A percentile compares a stretch with the other conserved stretches of the same genome.
These are phyloP conservation scores for Fusarium gaditjirri DNA, from an alignment of 2,329 filamentous ascomycete genomes.

Conservation along the genomic window DNA sequence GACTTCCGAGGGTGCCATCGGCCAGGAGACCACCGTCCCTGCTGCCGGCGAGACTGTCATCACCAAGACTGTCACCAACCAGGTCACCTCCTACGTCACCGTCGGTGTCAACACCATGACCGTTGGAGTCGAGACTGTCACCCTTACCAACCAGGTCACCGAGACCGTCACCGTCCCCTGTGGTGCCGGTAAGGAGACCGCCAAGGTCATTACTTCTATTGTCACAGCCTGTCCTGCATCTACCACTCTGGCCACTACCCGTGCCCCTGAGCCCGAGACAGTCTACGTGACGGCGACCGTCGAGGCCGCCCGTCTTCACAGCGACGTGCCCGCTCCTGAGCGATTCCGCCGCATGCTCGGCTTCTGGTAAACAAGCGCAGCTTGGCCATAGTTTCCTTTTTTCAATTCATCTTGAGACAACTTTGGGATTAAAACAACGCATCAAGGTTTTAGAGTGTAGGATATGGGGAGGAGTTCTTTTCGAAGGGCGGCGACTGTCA, in stretches of 20 bases:
- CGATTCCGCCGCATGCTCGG: slow-evolving; percentile 38
- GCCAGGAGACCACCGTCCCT: slow-evolving; percentile 11
- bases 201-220: slow-evolving; percentile 32
- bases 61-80: slow-evolving; percentile 33
- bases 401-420: slow-evolving; percentile 10
- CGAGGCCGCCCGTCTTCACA: slow-evolving; percentile 21
- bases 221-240: slow-evolving; percentile 30
- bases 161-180: slow-evolving; percentile 24
- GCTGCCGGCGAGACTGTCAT: slow-evolving; percentile 25
- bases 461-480: slow-evolving; percentile 8
- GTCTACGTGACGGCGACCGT: slow-evolving; percentile 42
- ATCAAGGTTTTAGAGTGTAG: slow-evolving; percentile 5
- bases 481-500: background rate
- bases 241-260: slow-evolving; percentile 40
- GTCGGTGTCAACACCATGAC: slow-evolving; percentile 19
- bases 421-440: background rate
- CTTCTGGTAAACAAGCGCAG: slow-evolving; percentile 22
- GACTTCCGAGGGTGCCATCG: slow-evolving; percentile 13
- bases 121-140: slow-evolving; percentile 32
- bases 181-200: slow-evolving; percentile 10
- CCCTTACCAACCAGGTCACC: slow-evolving; percentile 28
- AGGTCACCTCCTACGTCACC: slow-evolving; percentile 28
- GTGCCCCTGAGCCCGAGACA: slow-evolving; percentile 36
- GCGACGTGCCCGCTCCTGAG: slow-evolving; percentile 13
- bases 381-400: slow-evolving; percentile 1